Conservation (phyloP, 83 land plant genomes). For the Diphasiastrum complanatum region DNA sequence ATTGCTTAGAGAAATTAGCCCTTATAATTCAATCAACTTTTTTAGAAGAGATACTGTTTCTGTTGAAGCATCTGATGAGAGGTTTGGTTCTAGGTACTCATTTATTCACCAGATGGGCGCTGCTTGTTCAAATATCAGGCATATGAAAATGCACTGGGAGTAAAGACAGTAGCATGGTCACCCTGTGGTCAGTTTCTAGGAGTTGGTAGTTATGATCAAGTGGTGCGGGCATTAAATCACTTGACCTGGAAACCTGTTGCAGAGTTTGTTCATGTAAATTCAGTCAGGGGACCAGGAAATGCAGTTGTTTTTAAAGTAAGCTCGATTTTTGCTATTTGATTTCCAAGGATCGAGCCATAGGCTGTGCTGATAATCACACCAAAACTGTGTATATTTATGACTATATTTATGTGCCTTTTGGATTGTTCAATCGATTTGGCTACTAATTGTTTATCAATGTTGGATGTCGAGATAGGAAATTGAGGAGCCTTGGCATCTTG, state of each 20-base stretch:
- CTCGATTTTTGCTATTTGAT: neutral
- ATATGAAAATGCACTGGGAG: slow-evolving; percentile 89
- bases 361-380: neutral
- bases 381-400: too few species aligned
- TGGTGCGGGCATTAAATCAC: slow-evolving; percentile 66
- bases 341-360: neutral
- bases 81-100: slow-evolving; percentile 57
- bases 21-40: too few species aligned
- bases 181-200: slow-evolving; percentile 93
- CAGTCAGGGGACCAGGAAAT: slow-evolving; percentile 59
- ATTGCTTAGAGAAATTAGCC: too few species aligned
- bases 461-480: slow-evolving; percentile 55
- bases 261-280: slow-evolving; percentile 63
- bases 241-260: slow-evolving; percentile 94
- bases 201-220: slow-evolving; percentile 92
- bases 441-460: neutral
- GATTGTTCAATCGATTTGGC: neutral
- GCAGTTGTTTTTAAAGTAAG: slow-evolving; percentile 84
- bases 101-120: slow-evolving; percentile 98
- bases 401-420: too few species aligned
- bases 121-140: slow-evolving; percentile 89
- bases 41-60: too few species aligned
- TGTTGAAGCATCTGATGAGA: too few species aligned
- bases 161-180: slow-evolving; percentile 91
- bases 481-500: slow-evolving; percentile 81